Percentiles rank a stretch among this genome's conserved stretches.
Evolutionary conservation across 2,329 filamentous ascomycete species (phyloP).

Genomic region (Sporothrix inflata): DNA sequence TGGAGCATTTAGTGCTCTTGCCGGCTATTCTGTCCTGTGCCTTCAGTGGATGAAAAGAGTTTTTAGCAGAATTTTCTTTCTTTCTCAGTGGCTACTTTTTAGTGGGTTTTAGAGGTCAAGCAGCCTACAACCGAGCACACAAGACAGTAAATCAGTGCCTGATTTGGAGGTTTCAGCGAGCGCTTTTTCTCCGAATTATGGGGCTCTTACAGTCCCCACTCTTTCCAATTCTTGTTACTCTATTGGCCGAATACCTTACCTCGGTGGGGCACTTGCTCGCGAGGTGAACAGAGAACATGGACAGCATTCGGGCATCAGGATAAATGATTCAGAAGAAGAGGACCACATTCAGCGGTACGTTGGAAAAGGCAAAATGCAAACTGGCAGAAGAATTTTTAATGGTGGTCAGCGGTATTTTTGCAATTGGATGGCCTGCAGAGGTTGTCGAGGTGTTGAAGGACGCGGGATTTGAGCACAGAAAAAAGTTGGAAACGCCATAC

Average conservation of each 20-base stretch:
- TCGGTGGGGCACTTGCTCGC: not conserved
- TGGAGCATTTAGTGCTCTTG: not conserved
- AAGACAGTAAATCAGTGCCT: not conserved
- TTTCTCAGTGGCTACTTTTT: conserved; percentile 8
- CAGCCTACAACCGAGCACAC: not conserved
- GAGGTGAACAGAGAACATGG: not conserved
- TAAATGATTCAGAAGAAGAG: not conserved
- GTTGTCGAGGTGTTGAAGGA: not conserved
- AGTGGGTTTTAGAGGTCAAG: conserved; percentile 7
- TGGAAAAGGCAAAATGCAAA: not conserved
- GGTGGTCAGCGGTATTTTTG: conserved; percentile 9
- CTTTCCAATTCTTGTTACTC: conserved; percentile 10
- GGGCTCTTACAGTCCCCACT: not conserved
- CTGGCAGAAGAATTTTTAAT: no score
- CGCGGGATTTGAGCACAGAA: conserved; percentile 1
- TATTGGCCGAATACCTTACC: not conserved
- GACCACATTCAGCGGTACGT: not conserved
- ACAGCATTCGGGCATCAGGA: not conserved
- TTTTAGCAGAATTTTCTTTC: not conserved
- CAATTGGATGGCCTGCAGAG: no score
- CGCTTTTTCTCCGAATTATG: not conserved
- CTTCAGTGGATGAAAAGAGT: not conserved
- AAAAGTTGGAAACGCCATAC: conserved; percentile 17
- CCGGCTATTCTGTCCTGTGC: not conserved
- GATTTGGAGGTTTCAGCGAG: conserved; percentile 10